Percentiles rank a stretch among this genome's conserved stretches.
These are phyloP conservation scores for Oenanthe javanica DNA, from an alignment of 140 eudicot genomes.

Conservation along the genomic window DNA sequence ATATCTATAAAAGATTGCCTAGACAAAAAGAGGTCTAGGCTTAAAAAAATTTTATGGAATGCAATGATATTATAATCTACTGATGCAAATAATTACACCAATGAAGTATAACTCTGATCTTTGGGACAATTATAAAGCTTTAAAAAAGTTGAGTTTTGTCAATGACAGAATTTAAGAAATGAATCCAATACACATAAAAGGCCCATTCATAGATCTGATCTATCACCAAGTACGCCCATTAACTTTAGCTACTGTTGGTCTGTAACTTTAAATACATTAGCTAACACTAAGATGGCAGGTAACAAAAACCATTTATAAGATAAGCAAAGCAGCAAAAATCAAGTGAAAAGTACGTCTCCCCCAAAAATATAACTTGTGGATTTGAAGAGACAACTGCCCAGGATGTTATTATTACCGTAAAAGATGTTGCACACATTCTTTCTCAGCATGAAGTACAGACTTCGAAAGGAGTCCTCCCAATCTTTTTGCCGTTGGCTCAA, in stretches of 20 bases:
- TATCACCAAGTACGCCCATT: background rate
- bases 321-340: background rate
- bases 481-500: conserved; percentile 61
- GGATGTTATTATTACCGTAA: conserved; percentile 45
- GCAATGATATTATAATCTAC: background rate
- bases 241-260: background rate
- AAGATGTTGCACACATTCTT: conserved; percentile 50
- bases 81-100: background rate
- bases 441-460: conserved; percentile 75
- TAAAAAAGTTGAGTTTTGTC: background rate
- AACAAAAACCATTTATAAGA: background rate
- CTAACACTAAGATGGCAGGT: background rate
- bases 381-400: background rate
- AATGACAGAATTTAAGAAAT: background rate
- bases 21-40: background rate
- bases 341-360: background rate
- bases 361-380: background rate
- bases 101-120: background rate
- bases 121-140: background rate
- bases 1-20: background rate
- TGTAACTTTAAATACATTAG: background rate
- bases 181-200: background rate
- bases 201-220: background rate
- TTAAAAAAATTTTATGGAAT: background rate
- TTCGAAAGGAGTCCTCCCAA: conserved; percentile 94